Base-by-base conservation (phyloP, 371 early-diverging fungal species). In the Lichtheimia hyalospora region DNA sequence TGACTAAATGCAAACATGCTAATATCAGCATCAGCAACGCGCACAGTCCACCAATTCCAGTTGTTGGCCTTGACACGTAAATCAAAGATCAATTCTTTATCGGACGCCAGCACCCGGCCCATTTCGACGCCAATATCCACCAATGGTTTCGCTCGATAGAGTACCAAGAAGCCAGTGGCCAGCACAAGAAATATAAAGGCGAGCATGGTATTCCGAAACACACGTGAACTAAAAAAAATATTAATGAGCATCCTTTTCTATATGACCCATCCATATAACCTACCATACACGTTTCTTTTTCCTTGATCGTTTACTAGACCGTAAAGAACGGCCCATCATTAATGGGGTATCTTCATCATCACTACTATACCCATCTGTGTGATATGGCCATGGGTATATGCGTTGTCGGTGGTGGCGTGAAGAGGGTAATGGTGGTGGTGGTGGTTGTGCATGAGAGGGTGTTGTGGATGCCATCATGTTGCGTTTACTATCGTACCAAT, bases 31-130 rank as follows among this genome's bases (percentile, higher is more conserved):
- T 81, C 75, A 5, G 75, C 73, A 3, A 88, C 67, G 51, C 73
- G 73, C 1, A 87, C 70, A 20, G 83, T 77, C 81, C 85, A 84
- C 60, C 83, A 70, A 52, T 86, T 86, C 24, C 69, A 67, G 59
- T 88, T 88, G 27, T 71, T 70, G 0, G 84, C 82, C 48, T 75
- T 68, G 21, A 88, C 64, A 48, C 82, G 79, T 56, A 87, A 60
- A 61, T 86, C 85, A 55, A 88, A 88, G n/a, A 88, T 77, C 5
- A 88, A 67, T 58, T 86, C 87, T 59, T 86, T 87, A 28, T 88
- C 87, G 5, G 87, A 76, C 12, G 87, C 84, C 49, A 88, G 60
- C 3, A 88, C 84, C 50, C 86, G 73, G 24, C 84, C 72, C 58
- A 88, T 80, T 7, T 70, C 72, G 4, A 76, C 76, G 15, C 62